phyloP scores from a whole-genome alignment of 805 yeast genomes.

The Ogataea neopini region DNA sequence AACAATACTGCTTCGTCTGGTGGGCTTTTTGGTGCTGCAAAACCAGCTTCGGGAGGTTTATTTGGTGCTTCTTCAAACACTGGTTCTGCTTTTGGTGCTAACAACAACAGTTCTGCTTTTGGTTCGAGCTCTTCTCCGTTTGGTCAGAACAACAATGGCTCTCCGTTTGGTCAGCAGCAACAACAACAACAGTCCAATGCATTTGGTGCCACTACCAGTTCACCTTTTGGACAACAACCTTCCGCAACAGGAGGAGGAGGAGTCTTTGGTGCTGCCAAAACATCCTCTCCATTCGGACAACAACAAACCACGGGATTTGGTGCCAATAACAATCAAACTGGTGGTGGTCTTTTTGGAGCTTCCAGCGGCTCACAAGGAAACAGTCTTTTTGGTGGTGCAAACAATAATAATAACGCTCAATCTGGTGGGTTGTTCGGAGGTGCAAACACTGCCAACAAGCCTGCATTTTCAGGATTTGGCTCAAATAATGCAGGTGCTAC shows the following conservation, averaged over 20 bases:
- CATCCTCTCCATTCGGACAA: conserved; percentile 18
- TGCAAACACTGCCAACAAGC: conserved; percentile 21
- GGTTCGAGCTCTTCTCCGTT: conserved; percentile 25
- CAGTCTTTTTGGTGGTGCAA: conserved; percentile 20
- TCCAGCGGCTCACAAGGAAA: conserved; percentile 33
- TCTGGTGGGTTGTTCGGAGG: conserved; percentile 18
- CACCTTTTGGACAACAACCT: conserved; percentile 45
- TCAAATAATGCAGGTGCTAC: conserved; percentile 22
- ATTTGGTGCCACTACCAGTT: conserved; percentile 13
- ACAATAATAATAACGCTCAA: not conserved
- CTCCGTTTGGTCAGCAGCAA: conserved; percentile 24
- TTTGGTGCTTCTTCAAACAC: conserved; percentile 23
- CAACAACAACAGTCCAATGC: conserved; percentile 4
- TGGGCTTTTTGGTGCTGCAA: conserved; percentile 23
- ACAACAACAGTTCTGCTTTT: conserved; percentile 35
- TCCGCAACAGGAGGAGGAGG: conserved; percentile 28
- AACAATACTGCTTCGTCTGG: conserved; percentile 14
- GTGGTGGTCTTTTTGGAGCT: conserved; percentile 21
- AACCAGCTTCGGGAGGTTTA: conserved; percentile 30
- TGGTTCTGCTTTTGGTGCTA: conserved; percentile 28
- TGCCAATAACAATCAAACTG: conserved; percentile 26
- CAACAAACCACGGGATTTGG: conserved; percentile 41
- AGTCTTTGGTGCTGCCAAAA: conserved; percentile 31
- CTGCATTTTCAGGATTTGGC: conserved; percentile 33
- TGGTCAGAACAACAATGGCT: conserved; percentile 25